A percentile compares a stretch with the other conserved stretches of the same genome.
Conservation (phyloP, 768 basidiomycete genomes). For the Trametes gibbosa region DNA sequence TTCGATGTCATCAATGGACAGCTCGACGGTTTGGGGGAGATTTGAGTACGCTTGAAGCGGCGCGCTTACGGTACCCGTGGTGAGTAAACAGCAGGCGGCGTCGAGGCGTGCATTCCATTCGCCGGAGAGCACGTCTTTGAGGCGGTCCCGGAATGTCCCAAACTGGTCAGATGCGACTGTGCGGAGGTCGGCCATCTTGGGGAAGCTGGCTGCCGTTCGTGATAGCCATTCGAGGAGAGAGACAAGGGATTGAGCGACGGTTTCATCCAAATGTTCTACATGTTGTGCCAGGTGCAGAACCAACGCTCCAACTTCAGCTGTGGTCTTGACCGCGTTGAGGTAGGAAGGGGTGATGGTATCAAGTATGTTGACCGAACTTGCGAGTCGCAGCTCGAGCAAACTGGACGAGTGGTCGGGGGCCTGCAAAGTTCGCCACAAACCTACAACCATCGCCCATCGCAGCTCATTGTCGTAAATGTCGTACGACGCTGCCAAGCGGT, state of each 20-base stretch:
- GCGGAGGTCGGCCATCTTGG: conserved; percentile 42
- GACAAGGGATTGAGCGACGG: conserved; percentile 39
- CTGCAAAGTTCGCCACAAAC: conserved; percentile 26
- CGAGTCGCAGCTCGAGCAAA: conserved; percentile 2
- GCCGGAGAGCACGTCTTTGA: conserved; percentile 30
- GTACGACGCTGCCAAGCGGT: conserved; percentile 26
- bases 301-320: conserved; percentile 6
- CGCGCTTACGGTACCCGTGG: conserved; percentile 1
- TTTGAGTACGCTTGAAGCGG: conserved; percentile 28
- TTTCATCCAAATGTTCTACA: conserved; percentile 28
- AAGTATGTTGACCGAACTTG: conserved; percentile 5
- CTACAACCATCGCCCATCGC: conserved; percentile 34
- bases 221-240: conserved; percentile 56
- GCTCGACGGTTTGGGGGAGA: conserved; percentile 37
- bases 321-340: conserved; percentile 7
- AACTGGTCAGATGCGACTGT: conserved; percentile 40
- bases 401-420: conserved; percentile 17
- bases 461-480: conserved; percentile 28
- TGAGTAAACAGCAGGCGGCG: conserved; percentile 31
- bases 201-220: conserved; percentile 17
- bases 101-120: conserved; percentile 33
- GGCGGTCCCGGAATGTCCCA: conserved; percentile 42
- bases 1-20: conserved; percentile 41
- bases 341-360: conserved; percentile 13
- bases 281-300: background rate